phyloP scores from a whole-genome alignment of 2,329 filamentous ascomycete genomes.

The Parastagonospora nodorum region DNA sequence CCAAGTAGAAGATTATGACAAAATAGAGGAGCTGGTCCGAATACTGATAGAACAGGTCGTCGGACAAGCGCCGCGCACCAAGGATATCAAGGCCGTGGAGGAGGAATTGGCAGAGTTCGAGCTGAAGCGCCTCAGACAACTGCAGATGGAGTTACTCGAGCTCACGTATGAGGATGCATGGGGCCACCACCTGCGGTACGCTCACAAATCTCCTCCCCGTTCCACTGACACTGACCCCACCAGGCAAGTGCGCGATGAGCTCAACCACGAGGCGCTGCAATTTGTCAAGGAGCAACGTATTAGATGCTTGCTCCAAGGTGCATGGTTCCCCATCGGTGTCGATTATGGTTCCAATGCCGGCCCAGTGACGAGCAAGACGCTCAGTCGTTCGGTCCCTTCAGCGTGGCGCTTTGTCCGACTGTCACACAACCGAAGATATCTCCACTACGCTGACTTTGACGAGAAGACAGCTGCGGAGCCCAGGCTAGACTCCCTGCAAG shows the following conservation, averaged over 20 bases:
- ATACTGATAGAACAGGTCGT: conserved; percentile 91
- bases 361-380: conserved; percentile 49
- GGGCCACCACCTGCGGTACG: conserved; percentile 78
- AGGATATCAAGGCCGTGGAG: conserved; percentile 84
- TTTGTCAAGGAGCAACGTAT: conserved; percentile 98
- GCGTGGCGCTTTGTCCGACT: conserved; percentile 84
- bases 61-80: conserved; percentile 78
- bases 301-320: conserved; percentile 82
- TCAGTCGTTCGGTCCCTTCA: conserved; percentile 52
- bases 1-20: conserved; percentile 84
- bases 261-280: conserved; percentile 87
- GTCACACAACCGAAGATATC: conserved; percentile 85
- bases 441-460: conserved; percentile 89
- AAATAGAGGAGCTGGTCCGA: conserved; percentile 87
- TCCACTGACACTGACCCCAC: conserved; percentile 24
- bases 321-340: conserved; percentile 75
- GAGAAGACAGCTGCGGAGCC: conserved; percentile 68
- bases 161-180: conserved; percentile 92
- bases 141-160: conserved; percentile 93
- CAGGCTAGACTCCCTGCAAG: conserved; percentile 71
- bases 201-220: neutral
- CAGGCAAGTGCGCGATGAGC: conserved; percentile 83
- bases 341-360: conserved; percentile 57
- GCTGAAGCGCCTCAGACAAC: conserved; percentile 73
- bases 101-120: conserved; percentile 88